These are phyloP conservation scores for Neoboletus brunneissimus DNA, from an alignment of 768 basidiomycete genomes.

Conservation along the genomic window DNA sequence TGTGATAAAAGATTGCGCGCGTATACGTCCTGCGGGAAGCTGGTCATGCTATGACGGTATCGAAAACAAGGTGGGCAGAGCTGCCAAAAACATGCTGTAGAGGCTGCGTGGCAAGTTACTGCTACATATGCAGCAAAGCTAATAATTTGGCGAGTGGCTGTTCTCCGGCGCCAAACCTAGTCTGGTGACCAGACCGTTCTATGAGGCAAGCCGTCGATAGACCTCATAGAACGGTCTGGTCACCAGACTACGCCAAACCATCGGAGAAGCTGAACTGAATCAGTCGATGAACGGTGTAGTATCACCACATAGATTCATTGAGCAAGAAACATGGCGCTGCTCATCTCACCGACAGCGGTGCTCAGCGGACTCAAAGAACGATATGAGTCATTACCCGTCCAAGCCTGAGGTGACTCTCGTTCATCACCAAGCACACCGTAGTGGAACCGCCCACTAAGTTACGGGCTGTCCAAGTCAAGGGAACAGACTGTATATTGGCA, in stretches of 20 bases:
- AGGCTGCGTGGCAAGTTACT: neutral
- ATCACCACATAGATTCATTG: neutral
- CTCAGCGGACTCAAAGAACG: conserved; percentile 37
- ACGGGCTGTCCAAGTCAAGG: conserved; percentile 39
- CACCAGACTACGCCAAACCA: no score
- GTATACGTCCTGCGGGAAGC: no score
- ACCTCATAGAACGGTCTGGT: no score
- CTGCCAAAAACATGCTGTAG: neutral
- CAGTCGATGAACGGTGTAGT: neutral
- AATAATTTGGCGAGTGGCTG: neutral
- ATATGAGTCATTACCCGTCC: conserved; percentile 31
- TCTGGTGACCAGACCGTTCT: no score
- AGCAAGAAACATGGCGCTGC: conserved; percentile 31
- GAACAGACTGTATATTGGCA: conserved; percentile 61
- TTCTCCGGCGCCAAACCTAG: neutral
- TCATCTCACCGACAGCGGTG: conserved; percentile 24
- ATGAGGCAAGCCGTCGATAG: no score
- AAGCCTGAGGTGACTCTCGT: conserved; percentile 24
- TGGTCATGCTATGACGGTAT: no score
- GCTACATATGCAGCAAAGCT: neutral
- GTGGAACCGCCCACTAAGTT: conserved; percentile 2
- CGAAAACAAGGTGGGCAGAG: no score
- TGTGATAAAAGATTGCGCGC: no score
- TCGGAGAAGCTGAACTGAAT: neutral
- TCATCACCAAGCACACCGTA: neutral